A percentile compares a stretch with the other conserved stretches of the same genome.
These are phyloP conservation scores for Bidens hawaiensis DNA, from an alignment of 140 eudicot genomes.

Conservation along the genomic window DNA sequence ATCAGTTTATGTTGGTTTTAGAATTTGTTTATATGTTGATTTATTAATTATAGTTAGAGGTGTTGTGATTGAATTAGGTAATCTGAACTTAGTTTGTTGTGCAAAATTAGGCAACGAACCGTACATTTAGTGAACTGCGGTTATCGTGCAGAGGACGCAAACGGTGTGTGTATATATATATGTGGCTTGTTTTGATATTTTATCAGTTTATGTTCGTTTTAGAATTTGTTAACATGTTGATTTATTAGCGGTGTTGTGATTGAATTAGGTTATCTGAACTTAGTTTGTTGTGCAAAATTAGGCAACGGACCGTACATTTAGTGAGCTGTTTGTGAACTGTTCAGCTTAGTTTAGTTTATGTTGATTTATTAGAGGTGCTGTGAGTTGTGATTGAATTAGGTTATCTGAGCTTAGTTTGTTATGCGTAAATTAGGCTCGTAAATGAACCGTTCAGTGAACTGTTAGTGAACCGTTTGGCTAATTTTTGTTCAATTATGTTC, in stretches of 20 bases:
- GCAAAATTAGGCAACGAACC: too few relatives aligned
- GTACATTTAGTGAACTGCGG: too few relatives aligned
- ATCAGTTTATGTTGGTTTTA: neutral
- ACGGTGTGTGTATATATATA: too few relatives aligned
- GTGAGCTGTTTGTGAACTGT: too few relatives aligned
- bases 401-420: neutral
- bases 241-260: constrained; percentile 6
- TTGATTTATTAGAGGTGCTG: neutral
- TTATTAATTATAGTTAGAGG: neutral
- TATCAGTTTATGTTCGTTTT: neutral
- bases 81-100: neutral
- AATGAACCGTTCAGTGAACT: too few relatives aligned
- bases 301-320: too few relatives aligned
- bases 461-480: too few relatives aligned
- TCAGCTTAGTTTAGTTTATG: too few relatives aligned
- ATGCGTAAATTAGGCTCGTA: too few relatives aligned
- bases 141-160: constrained; percentile 58
- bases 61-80: neutral
- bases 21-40: constrained; percentile 11
- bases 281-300: too few relatives aligned
- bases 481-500: too few relatives aligned
- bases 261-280: neutral
- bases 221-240: constrained; percentile 7
- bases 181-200: neutral
- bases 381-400: constrained; percentile 1